Evolutionary conservation across 2,329 filamentous ascomycete species (phyloP).

Genomic region (Leptoxyphium fumago): DNA sequence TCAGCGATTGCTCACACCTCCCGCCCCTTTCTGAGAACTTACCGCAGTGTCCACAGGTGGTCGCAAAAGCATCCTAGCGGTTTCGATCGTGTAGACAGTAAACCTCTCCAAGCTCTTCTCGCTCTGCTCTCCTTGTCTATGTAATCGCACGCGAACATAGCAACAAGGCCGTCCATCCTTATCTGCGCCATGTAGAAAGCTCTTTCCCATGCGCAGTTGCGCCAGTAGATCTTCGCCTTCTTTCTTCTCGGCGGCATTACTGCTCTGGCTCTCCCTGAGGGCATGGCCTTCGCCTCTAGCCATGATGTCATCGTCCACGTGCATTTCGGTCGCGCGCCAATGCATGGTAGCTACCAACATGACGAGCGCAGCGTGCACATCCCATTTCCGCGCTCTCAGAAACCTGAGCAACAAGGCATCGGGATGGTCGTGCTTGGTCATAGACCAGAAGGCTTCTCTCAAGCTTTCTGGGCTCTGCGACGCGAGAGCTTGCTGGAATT

Average conservation of each 20-base stretch:
- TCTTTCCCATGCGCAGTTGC: slow-evolving; percentile 83
- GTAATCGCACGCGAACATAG: slow-evolving; percentile 67
- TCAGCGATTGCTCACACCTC: slow-evolving; percentile 7
- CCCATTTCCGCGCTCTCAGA: slow-evolving; percentile 84
- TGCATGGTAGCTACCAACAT: slow-evolving; percentile 93
- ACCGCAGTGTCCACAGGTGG: slow-evolving; percentile 83
- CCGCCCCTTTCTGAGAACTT: slow-evolving; percentile 27
- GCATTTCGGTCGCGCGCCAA: slow-evolving; percentile 72
- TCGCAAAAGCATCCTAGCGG: slow-evolving; percentile 66
- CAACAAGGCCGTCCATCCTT: slow-evolving; percentile 76
- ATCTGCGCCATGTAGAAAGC: slow-evolving; percentile 77
- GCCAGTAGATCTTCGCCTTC: slow-evolving; percentile 62
- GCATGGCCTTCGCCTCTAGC: slow-evolving; percentile 56
- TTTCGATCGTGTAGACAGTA: slow-evolving; percentile 91
- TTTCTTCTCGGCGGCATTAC: slow-evolving; percentile 49
- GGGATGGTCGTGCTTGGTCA: slow-evolving; percentile 91
- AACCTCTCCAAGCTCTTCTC: slow-evolving; percentile 73
- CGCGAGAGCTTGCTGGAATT: slow-evolving; percentile 68
- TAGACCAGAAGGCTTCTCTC: slow-evolving; percentile 70
- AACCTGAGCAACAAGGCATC: slow-evolving; percentile 74
- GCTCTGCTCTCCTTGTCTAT: slow-evolving; percentile 67
- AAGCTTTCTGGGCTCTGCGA: slow-evolving; percentile 65
- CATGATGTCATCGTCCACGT: slow-evolving; percentile 83
- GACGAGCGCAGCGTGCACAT: slow-evolving; percentile 78
- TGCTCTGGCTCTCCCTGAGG: slow-evolving; percentile 43